Evolutionary conservation across 148 eudicot genomes (phyloP), one percentile per base, ranked within the genome.

Genomic region (Chenopodium suecicum): DNA sequence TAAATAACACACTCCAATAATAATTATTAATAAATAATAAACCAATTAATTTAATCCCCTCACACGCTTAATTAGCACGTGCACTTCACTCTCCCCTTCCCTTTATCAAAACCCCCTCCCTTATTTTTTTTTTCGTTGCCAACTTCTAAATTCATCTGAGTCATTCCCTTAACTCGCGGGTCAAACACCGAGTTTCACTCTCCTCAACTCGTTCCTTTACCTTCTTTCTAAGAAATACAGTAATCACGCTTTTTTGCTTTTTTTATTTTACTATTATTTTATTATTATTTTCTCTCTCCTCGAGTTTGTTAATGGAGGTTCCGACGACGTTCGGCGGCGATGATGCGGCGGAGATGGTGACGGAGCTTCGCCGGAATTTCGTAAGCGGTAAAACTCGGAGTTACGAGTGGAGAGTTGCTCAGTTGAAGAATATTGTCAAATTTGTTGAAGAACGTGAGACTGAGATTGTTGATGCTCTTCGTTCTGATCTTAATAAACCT

Each of bases 371-470:
- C 14, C 74, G 65, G 5, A 83, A 80, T 14, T 90, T 78, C 62
- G 46, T 31, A 25, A 72, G 69, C 2, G 95, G 93, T 3, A 91
- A 84, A 60, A 93, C 95, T 41, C 88, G 83, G 88, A 89, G 85
- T 65, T 89, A 88, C 72, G 91, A 91, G 74, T 93, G 97, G 97
- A 89, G 97, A 77, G 85, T 83, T 2, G 74, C 85, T 73, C 97
- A 93, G 91, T 78, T 93, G 85, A 91, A 88, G 73, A 87, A 85
- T 19, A 73, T 93, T 4, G 52, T 84, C 19, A 91, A 82, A 66
- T 64, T 93, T 73, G 10, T 86, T 5, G 87, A 84, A 1, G 80
- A 86, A 66, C 87, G 78, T 69, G 97, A 91, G 85, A 56, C 58
- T 1, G 91, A 93, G 70, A 85, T 93, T 63, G 79, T 87, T 50